Evolutionary conservation across 106 monocot genomes (phyloP), one percentile per base, ranked within the genome.

Genomic region (Dioscorea dumetorum): DNA sequence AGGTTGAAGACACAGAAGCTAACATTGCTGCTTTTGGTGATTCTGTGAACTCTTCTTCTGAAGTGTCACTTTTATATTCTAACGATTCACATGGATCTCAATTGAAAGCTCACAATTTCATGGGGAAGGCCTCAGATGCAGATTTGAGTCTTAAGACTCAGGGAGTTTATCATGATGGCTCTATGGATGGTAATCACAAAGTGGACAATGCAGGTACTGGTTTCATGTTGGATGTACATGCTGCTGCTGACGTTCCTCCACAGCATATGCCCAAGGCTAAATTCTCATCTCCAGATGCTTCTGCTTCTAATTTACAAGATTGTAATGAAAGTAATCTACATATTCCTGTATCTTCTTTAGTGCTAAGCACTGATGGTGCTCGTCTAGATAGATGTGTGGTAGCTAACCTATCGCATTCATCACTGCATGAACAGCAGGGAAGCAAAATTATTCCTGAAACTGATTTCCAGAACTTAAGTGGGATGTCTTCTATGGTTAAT

Each of bases 41-140:
- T 13, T 8, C 13, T 19, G 33, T 8, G 22, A 24, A 50, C 54
- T 20, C 62, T 28, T 22, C 18, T 18, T 49, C 16, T 41, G 60
- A 50, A 48, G 52, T 72, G 33, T 31, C 62, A 60, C 33, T 13
- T 61, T 51, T 56, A 73, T 77, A 53, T 32, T 60, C 49, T 61
- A 67, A 72, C 62, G 56, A 49, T 56, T 48, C 77, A 52, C 59
- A 69, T 24, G 67, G n/a, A 67, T 69, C 65, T 63, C 62, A 70
- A 52, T 49, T 49, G 24, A 59, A 70, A 31, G 67, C 21, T 12
- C 62, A 69, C 57, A 50, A 19, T 5, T 48, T 50, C 19, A 67
- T 66, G 48, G 69, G 74, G 65, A 63, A 12, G 65, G 67, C 65
- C 66, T 15, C 57, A 34, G 50, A 57, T 54, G 56, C 24, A 48